Base-by-base conservation (phyloP, 2,329 filamentous ascomycete species). In the Stemphylium beticola region DNA sequence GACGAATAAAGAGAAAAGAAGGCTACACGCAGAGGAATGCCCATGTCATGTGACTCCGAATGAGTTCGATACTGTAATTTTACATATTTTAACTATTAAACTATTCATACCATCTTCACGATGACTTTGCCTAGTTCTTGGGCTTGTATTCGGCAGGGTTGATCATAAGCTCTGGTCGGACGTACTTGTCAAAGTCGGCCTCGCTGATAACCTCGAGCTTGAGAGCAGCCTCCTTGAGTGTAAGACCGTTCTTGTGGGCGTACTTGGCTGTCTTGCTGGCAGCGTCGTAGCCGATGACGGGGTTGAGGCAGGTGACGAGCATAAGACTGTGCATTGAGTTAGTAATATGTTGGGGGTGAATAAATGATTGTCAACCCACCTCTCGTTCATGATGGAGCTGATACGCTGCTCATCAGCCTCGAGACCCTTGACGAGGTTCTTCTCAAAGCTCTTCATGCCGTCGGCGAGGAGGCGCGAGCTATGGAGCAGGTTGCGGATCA, bases 161-260 rank as follows among this genome's bases (percentile, higher is more conserved):
- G 72, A 99, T 83, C 93, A 99, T 99, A 73, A 98, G 85, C 82
- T 98, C 93, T 20, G 95, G 95, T 70, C 87, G 87, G 64, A 99
- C 95, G 62, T 96, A 83, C 65, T 86, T 83, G 78, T 97, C 92
- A 74, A 98, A 98, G 74, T 97, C 93, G 72, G 90, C 91, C 73
- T 88, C 87, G 62, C 87, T 93, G 65, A 98, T 82, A 40, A 92
- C 93, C 66, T 96, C 85, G 64, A 99, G 85, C 83, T 98, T 91
- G 83, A 98, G 87, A 17, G 95, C 93, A 71, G 90, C 93, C 80
- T 96, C 81, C 84, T 97, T 97, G 55, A 99, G 85, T 20, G 92
- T 97, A 46, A 93, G 80, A 31, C 92, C 92, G 86, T 98, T 98
- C 86, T 97, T 97, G 83, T 99, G 95, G 14, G 95, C 95, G 74